Evolutionary conservation across 441 rosid species (phyloP).

Genomic region (Populus hybrid): DNA sequence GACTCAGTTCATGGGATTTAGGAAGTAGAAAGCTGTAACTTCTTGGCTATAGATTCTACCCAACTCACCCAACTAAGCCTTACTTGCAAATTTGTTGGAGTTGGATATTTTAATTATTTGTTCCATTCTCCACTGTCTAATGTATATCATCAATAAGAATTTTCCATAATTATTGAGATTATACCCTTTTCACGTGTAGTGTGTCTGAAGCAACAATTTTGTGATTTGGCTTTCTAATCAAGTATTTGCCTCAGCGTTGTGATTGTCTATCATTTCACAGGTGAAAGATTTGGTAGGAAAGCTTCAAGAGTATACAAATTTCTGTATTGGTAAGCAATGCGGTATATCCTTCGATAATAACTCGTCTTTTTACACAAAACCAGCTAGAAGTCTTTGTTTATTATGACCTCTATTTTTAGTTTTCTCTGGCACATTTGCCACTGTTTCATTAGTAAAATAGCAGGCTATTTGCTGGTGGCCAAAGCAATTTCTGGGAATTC

Average conservation of each 20-base stretch:
- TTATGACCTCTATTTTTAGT: background rate
- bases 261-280: conserved; percentile 41
- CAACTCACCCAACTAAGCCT: background rate
- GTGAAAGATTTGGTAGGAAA: conserved; percentile 55
- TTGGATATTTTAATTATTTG: background rate
- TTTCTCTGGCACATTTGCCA: background rate
- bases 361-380: background rate
- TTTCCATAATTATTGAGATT: conserved; percentile 1
- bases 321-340: conserved; percentile 61
- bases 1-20: background rate
- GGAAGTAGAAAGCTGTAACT: background rate
- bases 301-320: conserved; percentile 55
- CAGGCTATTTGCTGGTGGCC: background rate
- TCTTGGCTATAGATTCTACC: background rate
- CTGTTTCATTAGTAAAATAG: background rate
- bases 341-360: background rate
- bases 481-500: background rate
- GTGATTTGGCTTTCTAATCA: background rate
- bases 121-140: background rate
- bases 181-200: background rate
- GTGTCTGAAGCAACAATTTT: background rate
- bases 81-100: background rate
- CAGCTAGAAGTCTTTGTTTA: background rate
- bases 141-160: background rate
- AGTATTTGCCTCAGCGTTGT: background rate